Evolutionary conservation across 2,329 filamentous ascomycete species (phyloP).

Genomic region (Cladophialophora immunda): DNA sequence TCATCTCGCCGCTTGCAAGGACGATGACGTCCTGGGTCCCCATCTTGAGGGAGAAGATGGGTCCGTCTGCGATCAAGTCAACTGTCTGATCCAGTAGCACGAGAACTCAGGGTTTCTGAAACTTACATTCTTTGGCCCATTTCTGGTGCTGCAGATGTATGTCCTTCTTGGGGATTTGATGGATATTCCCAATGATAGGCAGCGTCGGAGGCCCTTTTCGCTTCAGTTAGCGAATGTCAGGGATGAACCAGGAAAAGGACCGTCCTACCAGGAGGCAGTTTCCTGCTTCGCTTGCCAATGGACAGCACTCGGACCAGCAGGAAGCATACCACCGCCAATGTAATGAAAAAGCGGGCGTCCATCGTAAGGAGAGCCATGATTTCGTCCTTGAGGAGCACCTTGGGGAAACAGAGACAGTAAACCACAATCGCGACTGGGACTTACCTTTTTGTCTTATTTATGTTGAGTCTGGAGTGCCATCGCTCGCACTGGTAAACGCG

Average conservation of each 20-base stretch:
- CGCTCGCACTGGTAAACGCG: too few species aligned
- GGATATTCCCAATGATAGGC: constrained; percentile 60
- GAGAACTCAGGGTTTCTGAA: background rate
- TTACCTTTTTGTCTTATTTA: too few species aligned
- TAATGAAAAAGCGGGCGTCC: background rate
- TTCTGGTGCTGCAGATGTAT: constrained; percentile 58
- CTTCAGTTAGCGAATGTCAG: constrained; percentile 35
- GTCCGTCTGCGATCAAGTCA: constrained; percentile 34
- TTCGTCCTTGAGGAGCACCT: background rate
- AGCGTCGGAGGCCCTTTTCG: constrained; percentile 50
- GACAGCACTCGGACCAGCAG: constrained; percentile 6
- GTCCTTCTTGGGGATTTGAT: constrained; percentile 53
- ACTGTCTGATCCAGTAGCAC: constrained; percentile 37
- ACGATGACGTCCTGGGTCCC: constrained; percentile 60
- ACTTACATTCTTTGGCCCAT: constrained; percentile 62
- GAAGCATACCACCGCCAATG: constrained; percentile 28
- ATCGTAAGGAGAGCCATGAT: background rate
- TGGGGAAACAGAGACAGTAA: background rate
- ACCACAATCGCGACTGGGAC: too few species aligned
- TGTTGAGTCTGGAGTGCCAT: too few species aligned
- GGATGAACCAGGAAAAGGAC: background rate
- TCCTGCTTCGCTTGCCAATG: background rate
- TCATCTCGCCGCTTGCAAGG: constrained; percentile 53
- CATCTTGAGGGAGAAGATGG: constrained; percentile 61
- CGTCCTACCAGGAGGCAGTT: constrained; percentile 11